Conservation (phyloP, 2,329 filamentous ascomycete species). For the Bipolaris oryzae region DNA sequence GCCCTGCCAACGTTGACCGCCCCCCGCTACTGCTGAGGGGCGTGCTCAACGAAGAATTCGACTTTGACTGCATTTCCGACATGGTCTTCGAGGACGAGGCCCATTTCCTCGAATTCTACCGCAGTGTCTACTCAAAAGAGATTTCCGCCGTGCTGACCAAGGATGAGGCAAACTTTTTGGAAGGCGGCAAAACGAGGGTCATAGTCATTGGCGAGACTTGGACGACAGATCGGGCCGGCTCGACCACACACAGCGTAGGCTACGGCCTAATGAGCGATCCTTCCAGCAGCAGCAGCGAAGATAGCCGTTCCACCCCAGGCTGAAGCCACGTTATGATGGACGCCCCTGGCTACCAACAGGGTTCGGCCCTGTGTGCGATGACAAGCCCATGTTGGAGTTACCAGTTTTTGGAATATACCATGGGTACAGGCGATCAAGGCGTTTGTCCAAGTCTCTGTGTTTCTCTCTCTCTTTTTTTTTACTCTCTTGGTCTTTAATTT, state of each 20-base stretch:
- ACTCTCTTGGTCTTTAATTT: too few relatives aligned
- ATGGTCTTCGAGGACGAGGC: slow-evolving; percentile 32
- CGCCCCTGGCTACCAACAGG: background rate
- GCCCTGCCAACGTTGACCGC: slow-evolving; percentile 30
- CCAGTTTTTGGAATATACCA: too few relatives aligned
- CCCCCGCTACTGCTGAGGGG: slow-evolving; percentile 33
- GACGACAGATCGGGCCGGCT: slow-evolving; percentile 20
- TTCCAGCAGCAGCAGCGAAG: slow-evolving; percentile 26
- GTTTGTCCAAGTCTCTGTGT: too few relatives aligned
- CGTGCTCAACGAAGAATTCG: slow-evolving; percentile 26
- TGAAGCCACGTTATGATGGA: slow-evolving; percentile 2
- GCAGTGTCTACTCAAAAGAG: slow-evolving; percentile 29
- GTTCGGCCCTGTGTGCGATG: too few relatives aligned
- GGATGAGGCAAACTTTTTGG: slow-evolving; percentile 35
- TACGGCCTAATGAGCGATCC: slow-evolving; percentile 9
- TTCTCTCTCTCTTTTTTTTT: too few relatives aligned
- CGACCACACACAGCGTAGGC: slow-evolving; percentile 14
- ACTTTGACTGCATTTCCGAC: slow-evolving; percentile 37
- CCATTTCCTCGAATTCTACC: slow-evolving; percentile 36
- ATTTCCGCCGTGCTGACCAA: slow-evolving; percentile 25
- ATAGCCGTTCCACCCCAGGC: slow-evolving; percentile 19
- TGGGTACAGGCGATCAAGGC: too few relatives aligned
- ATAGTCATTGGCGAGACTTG: slow-evolving; percentile 39
- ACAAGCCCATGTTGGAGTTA: too few relatives aligned
- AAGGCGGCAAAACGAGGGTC: slow-evolving; percentile 24